Evolutionary conservation across 2,329 filamentous ascomycete genomes (phyloP).

Genomic region (Colletotrichum shisoi): DNA sequence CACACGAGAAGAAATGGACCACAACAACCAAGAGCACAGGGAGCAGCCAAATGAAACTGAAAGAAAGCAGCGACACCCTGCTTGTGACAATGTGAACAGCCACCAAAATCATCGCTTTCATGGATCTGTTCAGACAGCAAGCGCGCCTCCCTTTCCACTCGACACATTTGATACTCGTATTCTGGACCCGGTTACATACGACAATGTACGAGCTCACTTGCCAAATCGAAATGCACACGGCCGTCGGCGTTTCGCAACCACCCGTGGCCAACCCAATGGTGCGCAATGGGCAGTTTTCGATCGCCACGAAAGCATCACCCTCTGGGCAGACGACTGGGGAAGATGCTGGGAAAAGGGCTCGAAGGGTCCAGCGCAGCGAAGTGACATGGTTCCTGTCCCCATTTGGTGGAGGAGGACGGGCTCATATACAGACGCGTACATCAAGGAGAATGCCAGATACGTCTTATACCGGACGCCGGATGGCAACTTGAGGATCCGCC

Average conservation of each 20-base stretch:
- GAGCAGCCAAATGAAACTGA: neutral
- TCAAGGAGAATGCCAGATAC: slow-evolving; percentile 3
- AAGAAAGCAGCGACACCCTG: no score
- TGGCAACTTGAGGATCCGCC: neutral
- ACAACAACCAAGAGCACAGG: neutral
- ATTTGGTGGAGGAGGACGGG: slow-evolving; percentile 20
- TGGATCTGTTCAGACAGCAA: no score
- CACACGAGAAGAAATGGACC: neutral
- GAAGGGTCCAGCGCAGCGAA: neutral
- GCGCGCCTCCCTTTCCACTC: neutral
- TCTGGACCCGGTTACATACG: slow-evolving; percentile 25
- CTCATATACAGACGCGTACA: slow-evolving; percentile 1
- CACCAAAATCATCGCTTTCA: neutral
- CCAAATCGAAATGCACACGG: neutral
- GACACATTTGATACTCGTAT: slow-evolving; percentile 8
- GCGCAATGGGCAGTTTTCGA: slow-evolving; percentile 21
- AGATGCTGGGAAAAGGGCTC: slow-evolving; percentile 1
- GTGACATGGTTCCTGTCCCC: neutral
- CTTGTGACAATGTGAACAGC: neutral
- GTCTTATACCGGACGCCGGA: slow-evolving; percentile 10
- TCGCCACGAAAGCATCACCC: neutral
- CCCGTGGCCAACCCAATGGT: neutral
- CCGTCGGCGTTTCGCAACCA: slow-evolving; percentile 6
- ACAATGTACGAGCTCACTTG: neutral
- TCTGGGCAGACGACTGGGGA: slow-evolving; percentile 9